Base-by-base conservation (phyloP, 768 basidiomycete genomes). In the Lyophyllum atratum region DNA sequence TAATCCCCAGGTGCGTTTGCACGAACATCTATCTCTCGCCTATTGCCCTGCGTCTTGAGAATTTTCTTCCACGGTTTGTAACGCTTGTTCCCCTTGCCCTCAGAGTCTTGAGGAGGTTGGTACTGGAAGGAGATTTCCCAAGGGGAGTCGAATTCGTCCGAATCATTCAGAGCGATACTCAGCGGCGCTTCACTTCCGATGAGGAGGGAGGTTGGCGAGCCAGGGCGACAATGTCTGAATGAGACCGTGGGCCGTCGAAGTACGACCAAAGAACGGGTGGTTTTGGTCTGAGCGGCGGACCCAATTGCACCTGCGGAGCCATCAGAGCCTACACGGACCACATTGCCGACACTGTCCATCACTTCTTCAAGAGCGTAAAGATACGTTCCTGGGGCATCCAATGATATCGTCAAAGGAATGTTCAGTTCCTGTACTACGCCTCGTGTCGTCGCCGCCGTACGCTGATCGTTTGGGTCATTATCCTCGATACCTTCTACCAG, bases 401-500 rank as follows among this genome's bases (percentile, higher is more conserved):
- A 74, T 4, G 87, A 74, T 8, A 92, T 75, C 1, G 81, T 80
- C 54, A 93, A 74, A 19, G 92, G 92, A 25, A 93, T 82, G 50
- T 78, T 79, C 28, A 93, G 74, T 29, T 82, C 75, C 59, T 87
- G 85, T 6, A 87, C 81, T 4, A 70, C 44, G 15, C 31, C 59
- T 52, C 31, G 58, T 39, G 44, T 46, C n/a, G 14, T 42, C 59
- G 55, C 39, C 55, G 44, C 24, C 4, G 17, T 42, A 15, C 28
- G 19, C 26, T 40, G 49, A 17, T 70, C 64, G 31, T 68, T 70
- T 24, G 76, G 70, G 44, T 78, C 76, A 22, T 79, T 78, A 37
- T 80, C 82, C 68, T 92, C 89, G 48, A 95, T 92, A 9, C 93
- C 93, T 65, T 95, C 93, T 1, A 94, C 91, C 39, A 89, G 73